These are phyloP conservation scores for Evernia prunastri DNA, from an alignment of 495 filamentous ascomycete species.

Conservation along the genomic window DNA sequence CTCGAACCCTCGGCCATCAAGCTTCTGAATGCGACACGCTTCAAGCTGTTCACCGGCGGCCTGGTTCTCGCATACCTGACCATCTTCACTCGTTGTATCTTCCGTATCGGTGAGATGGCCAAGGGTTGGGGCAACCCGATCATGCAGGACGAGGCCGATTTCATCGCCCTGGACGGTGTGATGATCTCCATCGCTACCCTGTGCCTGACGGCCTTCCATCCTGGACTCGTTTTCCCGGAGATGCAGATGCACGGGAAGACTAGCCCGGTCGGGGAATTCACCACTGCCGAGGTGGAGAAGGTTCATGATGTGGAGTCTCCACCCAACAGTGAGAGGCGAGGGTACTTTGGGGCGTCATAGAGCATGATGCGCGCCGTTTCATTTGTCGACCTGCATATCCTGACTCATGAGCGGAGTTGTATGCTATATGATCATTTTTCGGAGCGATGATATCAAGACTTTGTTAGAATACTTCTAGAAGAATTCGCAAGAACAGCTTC, in stretches of 20 bases:
- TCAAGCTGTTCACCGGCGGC: slow-evolving; percentile 46
- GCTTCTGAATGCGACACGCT: slow-evolving; percentile 37
- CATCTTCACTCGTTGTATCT: slow-evolving; percentile 61
- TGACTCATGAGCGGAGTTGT: not conserved
- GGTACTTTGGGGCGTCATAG: slow-evolving; percentile 1
- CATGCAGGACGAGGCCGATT: slow-evolving; percentile 60
- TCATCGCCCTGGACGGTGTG: slow-evolving; percentile 54
- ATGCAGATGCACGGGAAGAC: slow-evolving; percentile 27
- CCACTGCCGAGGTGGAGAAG: slow-evolving; percentile 5
- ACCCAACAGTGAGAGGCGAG: not conserved
- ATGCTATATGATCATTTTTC: not conserved
- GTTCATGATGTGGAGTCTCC: slow-evolving; percentile 10
- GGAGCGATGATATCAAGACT: not conserved
- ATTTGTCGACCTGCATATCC: not conserved
- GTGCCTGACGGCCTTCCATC: slow-evolving; percentile 44
- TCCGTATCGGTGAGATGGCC: slow-evolving; percentile 64
- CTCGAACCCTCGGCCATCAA: slow-evolving; percentile 27
- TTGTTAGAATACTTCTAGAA: not conserved
- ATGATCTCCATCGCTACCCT: slow-evolving; percentile 46
- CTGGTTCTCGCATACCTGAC: slow-evolving; percentile 52
- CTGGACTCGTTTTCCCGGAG: slow-evolving; percentile 42
- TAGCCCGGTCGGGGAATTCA: slow-evolving; percentile 10
- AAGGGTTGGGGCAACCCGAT: slow-evolving; percentile 61
- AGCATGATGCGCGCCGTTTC: not conserved
- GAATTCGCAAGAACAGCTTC: not conserved